Conservation (phyloP, 495 filamentous ascomycete genomes). For the Podospora fimiseda region DNA sequence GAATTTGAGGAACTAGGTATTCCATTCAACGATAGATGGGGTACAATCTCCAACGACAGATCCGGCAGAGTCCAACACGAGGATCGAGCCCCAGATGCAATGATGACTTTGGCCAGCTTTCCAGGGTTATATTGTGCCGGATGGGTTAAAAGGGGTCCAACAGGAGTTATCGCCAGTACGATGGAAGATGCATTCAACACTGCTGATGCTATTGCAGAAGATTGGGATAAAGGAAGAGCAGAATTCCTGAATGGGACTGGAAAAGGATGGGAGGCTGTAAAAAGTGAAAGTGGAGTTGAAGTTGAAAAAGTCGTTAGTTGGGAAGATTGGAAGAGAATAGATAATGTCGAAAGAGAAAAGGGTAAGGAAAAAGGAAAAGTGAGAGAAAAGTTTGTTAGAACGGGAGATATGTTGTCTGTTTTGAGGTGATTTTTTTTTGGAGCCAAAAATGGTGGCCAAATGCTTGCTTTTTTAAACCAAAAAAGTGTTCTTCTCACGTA, state of each 20-base stretch:
- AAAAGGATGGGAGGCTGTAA: conserved; percentile 72
- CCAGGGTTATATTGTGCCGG: conserved; percentile 89
- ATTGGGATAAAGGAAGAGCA: conserved; percentile 49
- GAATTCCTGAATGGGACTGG: conserved; percentile 43
- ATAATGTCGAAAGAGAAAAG: conserved; percentile 62
- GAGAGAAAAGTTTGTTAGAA: conserved; percentile 75
- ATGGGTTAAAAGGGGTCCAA: conserved; percentile 94
- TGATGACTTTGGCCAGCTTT: conserved; percentile 34
- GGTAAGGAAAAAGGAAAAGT: conserved; percentile 65
- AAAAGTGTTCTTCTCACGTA: too few species aligned
- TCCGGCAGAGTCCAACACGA: conserved; percentile 58
- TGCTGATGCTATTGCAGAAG: conserved; percentile 68
- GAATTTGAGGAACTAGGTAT: conserved; percentile 73
- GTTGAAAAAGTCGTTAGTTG: conserved; percentile 56
- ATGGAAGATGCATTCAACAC: conserved; percentile 94
- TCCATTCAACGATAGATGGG: conserved; percentile 64
- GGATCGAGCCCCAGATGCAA: conserved; percentile 19
- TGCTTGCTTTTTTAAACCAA: background rate
- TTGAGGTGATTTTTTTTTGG: conserved; percentile 49
- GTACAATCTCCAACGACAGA: conserved; percentile 80
- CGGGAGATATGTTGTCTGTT: conserved; percentile 73
- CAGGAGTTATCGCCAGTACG: conserved; percentile 91
- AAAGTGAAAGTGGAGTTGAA: conserved; percentile 25
- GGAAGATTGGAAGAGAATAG: conserved; percentile 82
- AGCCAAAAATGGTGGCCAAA: conserved; percentile 18